These are phyloP conservation scores for Spinellus fusiger DNA, from an alignment of 192 early-diverging fungal genomes.

Conservation along the genomic window DNA sequence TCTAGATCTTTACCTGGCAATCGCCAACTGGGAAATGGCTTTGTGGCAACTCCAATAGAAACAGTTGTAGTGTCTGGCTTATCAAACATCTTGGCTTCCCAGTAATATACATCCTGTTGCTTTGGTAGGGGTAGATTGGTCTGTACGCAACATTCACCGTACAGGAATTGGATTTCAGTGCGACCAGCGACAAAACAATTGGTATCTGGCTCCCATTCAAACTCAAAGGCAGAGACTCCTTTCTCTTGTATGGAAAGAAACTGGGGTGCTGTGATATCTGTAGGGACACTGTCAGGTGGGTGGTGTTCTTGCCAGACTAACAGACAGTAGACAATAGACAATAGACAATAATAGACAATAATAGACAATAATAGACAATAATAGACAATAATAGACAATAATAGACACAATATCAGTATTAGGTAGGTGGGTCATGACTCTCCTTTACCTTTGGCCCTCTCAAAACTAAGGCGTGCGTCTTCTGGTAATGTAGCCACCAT, in stretches of 20 bases:
- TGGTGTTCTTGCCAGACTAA: slow-evolving; percentile 64
- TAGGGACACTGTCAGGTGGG: slow-evolving; percentile 70
- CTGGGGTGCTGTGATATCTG: slow-evolving; percentile 70
- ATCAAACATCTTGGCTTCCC: slow-evolving; percentile 53
- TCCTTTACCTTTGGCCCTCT: slow-evolving; percentile 36
- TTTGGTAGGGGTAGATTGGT: slow-evolving; percentile 78
- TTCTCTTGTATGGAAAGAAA: slow-evolving; percentile 72
- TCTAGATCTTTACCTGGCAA: slow-evolving; percentile 28
- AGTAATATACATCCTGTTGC: slow-evolving; percentile 77
- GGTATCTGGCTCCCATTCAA: slow-evolving; percentile 58
- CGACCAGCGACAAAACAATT: slow-evolving; percentile 60
- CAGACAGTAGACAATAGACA: background rate
- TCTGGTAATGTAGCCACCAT: slow-evolving; percentile 32
- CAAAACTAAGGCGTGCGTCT: slow-evolving; percentile 40
- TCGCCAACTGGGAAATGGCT: slow-evolving; percentile 45
- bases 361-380: background rate
- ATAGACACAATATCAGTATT: background rate
- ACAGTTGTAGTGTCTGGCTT: slow-evolving; percentile 34
- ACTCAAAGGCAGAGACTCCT: slow-evolving; percentile 80
- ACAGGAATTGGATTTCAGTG: slow-evolving; percentile 71
- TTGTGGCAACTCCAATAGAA: slow-evolving; percentile 42
- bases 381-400: background rate
- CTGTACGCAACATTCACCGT: slow-evolving; percentile 67
- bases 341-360: background rate
- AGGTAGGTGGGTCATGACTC: background rate